Percentiles rank a stretch among this genome's conserved stretches.
These are phyloP conservation scores for Huntiella abstrusa DNA, from an alignment of 2,329 filamentous ascomycete species.

Conservation along the genomic window DNA sequence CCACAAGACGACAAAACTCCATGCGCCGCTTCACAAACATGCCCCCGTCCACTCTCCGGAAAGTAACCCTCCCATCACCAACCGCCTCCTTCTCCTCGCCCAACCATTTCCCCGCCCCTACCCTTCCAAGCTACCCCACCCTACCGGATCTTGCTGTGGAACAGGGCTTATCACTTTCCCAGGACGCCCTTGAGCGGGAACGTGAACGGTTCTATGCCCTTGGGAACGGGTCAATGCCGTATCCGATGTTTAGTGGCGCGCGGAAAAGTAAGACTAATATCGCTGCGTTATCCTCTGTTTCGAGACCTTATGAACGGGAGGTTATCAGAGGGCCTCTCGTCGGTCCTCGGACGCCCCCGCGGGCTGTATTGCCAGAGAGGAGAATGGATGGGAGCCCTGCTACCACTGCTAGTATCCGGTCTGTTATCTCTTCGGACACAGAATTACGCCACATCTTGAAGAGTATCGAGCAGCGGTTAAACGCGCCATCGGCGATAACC, in stretches of 20 bases:
- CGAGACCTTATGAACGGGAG: too few species aligned
- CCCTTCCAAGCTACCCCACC: constrained; percentile 6
- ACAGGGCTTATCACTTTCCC: not conserved
- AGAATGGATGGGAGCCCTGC: not conserved
- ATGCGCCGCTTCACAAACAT: constrained; percentile 2
- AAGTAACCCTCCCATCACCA: too few species aligned
- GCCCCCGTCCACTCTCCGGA: not conserved
- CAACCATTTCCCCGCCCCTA: not conserved
- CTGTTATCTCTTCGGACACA: constrained; percentile 20
- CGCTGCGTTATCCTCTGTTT: not conserved
- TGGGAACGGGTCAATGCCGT: constrained; percentile 1
- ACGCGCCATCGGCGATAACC: constrained; percentile 3
- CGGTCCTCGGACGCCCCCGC: constrained; percentile 1
- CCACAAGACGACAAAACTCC: not conserved
- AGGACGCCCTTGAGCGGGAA: constrained; percentile 4
- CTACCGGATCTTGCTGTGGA: constrained; percentile 5
- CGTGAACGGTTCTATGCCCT: constrained; percentile 6
- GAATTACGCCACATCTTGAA: constrained; percentile 32
- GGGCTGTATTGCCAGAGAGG: not conserved
- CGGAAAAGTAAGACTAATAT: not conserved
- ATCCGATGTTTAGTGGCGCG: constrained; percentile 8
- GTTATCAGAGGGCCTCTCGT: not conserved
- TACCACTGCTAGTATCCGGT: not conserved
- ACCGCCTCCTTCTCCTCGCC: not conserved
- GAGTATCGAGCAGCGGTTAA: constrained; percentile 32